phyloP scores from a whole-genome alignment of 2,329 filamentous ascomycete species.

The Dactylellina parvicollis region DNA sequence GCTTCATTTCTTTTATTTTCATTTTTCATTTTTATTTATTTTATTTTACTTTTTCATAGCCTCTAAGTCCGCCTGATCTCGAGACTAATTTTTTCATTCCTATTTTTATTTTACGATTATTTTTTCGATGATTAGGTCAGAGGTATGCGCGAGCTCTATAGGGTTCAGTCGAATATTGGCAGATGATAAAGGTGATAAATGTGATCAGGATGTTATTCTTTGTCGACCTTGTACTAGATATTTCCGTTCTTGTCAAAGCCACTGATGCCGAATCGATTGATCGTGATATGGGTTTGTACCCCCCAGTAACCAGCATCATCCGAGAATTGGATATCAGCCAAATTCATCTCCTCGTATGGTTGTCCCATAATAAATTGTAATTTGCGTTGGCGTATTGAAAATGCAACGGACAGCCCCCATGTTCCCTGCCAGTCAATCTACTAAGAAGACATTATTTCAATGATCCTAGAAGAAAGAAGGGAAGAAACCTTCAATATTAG shows the following conservation, averaged over 20 bases:
- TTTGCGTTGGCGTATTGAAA: neutral
- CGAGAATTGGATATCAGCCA: slow-evolving; percentile 59
- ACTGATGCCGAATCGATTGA: slow-evolving; percentile 67
- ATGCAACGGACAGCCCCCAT: slow-evolving; percentile 64
- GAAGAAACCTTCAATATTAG: too few species aligned
- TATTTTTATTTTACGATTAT: too few species aligned
- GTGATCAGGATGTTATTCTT: slow-evolving; percentile 55
- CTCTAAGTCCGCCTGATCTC: too few species aligned
- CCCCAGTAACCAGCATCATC: slow-evolving; percentile 68
- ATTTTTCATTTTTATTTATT: too few species aligned
- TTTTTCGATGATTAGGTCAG: too few species aligned
- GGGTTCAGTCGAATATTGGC: too few species aligned
- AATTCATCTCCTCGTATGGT: neutral
- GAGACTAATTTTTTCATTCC: too few species aligned
- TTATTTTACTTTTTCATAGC: too few species aligned
- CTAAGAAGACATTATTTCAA: too few species aligned
- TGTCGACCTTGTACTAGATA: slow-evolving; percentile 67
- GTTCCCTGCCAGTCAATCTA: slow-evolving; percentile 67
- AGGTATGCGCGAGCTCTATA: too few species aligned
- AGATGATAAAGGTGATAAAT: neutral
- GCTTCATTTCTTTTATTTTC: neutral
- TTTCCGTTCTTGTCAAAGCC: slow-evolving; percentile 68
- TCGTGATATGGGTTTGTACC: slow-evolving; percentile 65
- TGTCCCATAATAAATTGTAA: neutral
- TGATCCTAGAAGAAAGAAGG: too few species aligned